Base-by-base conservation (phyloP, 106 monocot genomes). In the Hemerocallis citrina region DNA sequence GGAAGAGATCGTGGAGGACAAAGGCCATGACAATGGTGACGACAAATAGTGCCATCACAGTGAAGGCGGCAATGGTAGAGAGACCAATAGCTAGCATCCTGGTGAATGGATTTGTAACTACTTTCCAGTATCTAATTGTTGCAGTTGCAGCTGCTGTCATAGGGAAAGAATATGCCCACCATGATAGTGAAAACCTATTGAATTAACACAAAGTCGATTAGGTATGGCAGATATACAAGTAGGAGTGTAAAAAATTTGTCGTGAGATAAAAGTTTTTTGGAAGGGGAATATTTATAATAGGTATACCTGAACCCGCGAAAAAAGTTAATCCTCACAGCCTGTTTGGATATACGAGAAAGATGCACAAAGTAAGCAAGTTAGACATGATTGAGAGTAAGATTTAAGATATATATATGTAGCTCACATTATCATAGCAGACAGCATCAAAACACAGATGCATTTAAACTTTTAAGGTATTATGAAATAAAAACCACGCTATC, bases 111-210 rank as follows among this genome's bases (percentile, higher is more conserved):
- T 75, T 83, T 20, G 57, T 76, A 11, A 86, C 77, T 52, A 72
- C 80, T 25, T 17, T 40, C 0, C 83, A 50, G 63, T 92, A 86
- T 63, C 41, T 59, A 7, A 92, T 83, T 0, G 79, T 80, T 3
- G 86, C 86, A 7, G 78, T 70, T 5, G 92, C 54, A 23, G 80
- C 86, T 2, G 77, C 77, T 5, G 83, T 77, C 92, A 80, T 92
- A 27, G 86, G 86, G 47, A 83, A 74, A 22, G 79, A 83, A 61
- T 92, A 92, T 12, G 92, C 86, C 86, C 92, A 92, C 92, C 92
- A 86, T 11, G 83, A 77, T 28, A 92, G 68, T 15, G 92, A 92
- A 66, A 92, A 92, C 49, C 76, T 75, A 9, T 37, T 33, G 24
- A 29, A 55, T 20, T 24, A 51, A 21, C n/a, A n/a, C n/a, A n/a